Evolutionary conservation across 768 basidiomycete species (phyloP), one percentile per base, ranked within the genome.

Genomic region (Panaeolus papilionaceus): DNA sequence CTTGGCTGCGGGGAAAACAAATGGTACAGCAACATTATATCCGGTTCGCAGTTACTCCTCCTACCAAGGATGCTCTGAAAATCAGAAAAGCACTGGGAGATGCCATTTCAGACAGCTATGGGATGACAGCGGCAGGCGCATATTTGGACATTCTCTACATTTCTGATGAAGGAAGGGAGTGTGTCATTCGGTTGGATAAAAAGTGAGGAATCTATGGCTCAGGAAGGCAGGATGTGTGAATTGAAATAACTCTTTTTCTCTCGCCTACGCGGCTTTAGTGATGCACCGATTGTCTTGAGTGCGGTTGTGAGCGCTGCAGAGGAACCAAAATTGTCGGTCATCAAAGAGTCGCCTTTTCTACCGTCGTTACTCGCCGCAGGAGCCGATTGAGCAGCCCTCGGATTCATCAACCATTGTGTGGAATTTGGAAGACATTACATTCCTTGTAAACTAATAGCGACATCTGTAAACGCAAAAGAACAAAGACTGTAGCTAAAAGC

Each of bases 81-180:
- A 71, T 91, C 33, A 79, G 89, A 20, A 89, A 87, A 74, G 67
- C 80, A 2, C 73, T 92, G 23, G 87, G 89, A 71, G 85, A 89
- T 37, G 81, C 85, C 0, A 77, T 92, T 45, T 64, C 78, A 8
- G 85, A 87, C 71, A 78, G 82, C 9, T 89, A 90, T 69, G 90
- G 91, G 3, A 67, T 83, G 45, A 85, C 86, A 3, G 78, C 78
- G 9, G 82, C 89, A 1, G 79, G 82, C 61, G 82, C 80, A 2
- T 85, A 88, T 67, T 67, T 92, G 38, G 91, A 92, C 71, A 75
- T 92, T 10, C 76, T 92, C 18, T 88, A 86, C 82, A 71, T 89
- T 9, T 74, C 80, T 8, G 76, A 80, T 2, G 76, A 80, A 8
- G 84, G 84, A 1, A 69, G 69, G 3, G 79, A 81, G 63, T 78